Evolutionary conservation across 2,329 filamentous ascomycete genomes (phyloP), one percentile per base, ranked within the genome.

Genomic region (Cladosporium velox): DNA sequence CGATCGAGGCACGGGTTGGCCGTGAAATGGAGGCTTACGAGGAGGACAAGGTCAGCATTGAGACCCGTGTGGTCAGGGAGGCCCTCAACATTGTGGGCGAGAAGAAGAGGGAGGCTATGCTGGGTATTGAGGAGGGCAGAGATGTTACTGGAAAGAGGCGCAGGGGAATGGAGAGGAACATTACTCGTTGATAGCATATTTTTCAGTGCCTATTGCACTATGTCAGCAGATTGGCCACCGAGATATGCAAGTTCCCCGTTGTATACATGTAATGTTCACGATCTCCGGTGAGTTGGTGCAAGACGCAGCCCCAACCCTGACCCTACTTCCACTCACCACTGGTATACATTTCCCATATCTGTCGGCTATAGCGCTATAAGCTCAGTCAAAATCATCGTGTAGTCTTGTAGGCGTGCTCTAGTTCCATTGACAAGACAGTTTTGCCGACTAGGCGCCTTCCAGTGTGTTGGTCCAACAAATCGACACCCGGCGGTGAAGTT

Each of bases 11-110:
- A 65, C 86, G 95, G 24, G 92, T 97, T 0, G 91, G 91, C 1
- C 80, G 87, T 75, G 79, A 91, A 78, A 91, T 99, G 91, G 88
- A 87, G 55, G 88, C 89, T 67, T 99, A 93, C 69, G 90, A 85
- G 62, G 94, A 98, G 78, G 92, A 96, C 73, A 92, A 92, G 0
- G 95, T 99, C 65, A 98, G 92, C 79, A 81, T 99, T n/a, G 94
- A 98, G 82, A 91, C 90, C 1, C 85, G 95, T 66, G 92, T 99
- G 28, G 84, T 97, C 58, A 86, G 91, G 64, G 93, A 96, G 69
- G 88, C 90, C 41, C 81, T 99, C 75, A 97, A 96, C 84, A 78
- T 92, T 55, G 95, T 99, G 6, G 90, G 91, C n/a, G 91, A 96
- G 83, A 96, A 94, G 86, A 97, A 97, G 85, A 86, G 93, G 66